Evolutionary conservation across 164 flowering plant genomes (phyloP), one percentile per base, ranked within the genome.

Genomic region (Cinnamomum chago): DNA sequence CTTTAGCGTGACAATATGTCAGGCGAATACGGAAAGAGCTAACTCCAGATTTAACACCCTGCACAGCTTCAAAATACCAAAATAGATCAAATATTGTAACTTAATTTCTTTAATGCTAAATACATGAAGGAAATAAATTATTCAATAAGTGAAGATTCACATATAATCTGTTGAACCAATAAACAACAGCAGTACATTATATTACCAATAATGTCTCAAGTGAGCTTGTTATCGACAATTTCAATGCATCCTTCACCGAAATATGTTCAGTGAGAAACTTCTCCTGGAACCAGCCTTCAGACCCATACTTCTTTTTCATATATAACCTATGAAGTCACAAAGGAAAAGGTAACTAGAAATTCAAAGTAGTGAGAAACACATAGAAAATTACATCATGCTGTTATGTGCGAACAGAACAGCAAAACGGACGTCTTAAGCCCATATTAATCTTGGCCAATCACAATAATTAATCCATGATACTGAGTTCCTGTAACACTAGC

Each of bases 181-280:
- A 71, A 33, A 27, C 3, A 22, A 50, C 33, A 70, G 58, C 5
- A 60, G 18, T 58, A 65, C 40, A 11, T 25, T 33, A 35, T 71
- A 83, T 82, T 82, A 92, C 97, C 94, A 90, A 75, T 74, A 87
- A 73, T 40, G 67, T 81, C 74, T 91, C 92, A 69, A 94, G 88
- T 20, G 88, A 77, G 58, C 75, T 72, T 62, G 80, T 70, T 18
- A 91, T 71, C 40, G 86, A 82, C 71, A 83, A 72, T 73, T 89
- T 91, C 68, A 92, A 83, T 68, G 87, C 87, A 83, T 95, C 95
- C 84, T 92, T 91, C 72, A 79, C 83, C 24, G 93, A 82, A 71
- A 87, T 70, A 55, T 72, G 58, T 62, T 75, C 80, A 65, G 79
- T 24, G 58, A 65, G 73, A 78, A 80, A 73, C 74, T 65, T 84